A percentile compares a stretch with the other conserved stretches of the same genome.
These are phyloP conservation scores for Oryza punctata DNA, from an alignment of 176 grass and related monocot species.

Conservation along the genomic window DNA sequence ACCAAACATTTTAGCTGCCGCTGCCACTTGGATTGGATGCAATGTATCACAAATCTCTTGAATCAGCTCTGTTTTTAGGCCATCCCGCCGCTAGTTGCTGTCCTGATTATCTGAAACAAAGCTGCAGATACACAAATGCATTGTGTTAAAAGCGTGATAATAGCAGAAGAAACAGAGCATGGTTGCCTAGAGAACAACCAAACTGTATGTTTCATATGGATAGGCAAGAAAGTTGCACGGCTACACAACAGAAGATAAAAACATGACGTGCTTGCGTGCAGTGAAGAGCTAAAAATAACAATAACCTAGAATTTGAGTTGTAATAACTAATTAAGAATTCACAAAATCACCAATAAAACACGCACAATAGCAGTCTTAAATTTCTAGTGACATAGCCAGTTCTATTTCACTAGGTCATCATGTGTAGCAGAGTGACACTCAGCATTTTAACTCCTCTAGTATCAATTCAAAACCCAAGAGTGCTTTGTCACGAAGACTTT, in stretches of 20 bases:
- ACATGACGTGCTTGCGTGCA: not conserved
- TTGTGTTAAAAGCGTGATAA: not conserved
- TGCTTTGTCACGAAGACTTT: not conserved
- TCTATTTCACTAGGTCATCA: not conserved
- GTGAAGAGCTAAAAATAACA: not conserved
- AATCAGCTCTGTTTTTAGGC: constrained; percentile 10
- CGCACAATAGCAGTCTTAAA: not conserved
- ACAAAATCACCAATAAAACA: not conserved
- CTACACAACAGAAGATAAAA: not conserved
- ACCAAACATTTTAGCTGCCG: constrained; percentile 12
- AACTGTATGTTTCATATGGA: not conserved
- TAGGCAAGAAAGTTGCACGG: not conserved
- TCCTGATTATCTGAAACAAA: constrained; percentile 71
- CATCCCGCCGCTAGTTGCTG: constrained; percentile 48
- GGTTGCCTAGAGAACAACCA: not conserved
- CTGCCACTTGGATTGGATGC: constrained; percentile 23
- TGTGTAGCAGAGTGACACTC: not conserved
- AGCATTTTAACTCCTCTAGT: not conserved
- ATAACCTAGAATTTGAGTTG: not conserved
- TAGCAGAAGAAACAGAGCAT: not conserved
- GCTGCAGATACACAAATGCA: constrained; percentile 34
- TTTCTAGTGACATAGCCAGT: not conserved
- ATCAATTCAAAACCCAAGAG: not conserved
- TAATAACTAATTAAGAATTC: constrained; percentile 7
- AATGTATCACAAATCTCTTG: constrained; percentile 28